Base-by-base conservation (phyloP, 2,329 filamentous ascomycete species). In the Fonsecaea erecta region DNA sequence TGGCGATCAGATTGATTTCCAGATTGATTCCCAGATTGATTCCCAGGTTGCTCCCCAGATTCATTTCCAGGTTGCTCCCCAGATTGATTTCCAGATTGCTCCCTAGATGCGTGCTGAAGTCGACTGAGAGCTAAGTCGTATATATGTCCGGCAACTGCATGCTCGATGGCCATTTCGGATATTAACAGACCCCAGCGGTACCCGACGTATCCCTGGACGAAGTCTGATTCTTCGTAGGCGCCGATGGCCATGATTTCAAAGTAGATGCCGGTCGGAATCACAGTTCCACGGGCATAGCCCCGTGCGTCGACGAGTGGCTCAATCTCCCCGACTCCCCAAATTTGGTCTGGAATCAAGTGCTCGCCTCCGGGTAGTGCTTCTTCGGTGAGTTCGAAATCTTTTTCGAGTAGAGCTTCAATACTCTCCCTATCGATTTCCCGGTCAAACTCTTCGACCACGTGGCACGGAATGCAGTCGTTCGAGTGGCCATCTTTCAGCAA, bases 391-490 rank as follows among this genome's bases (percentile, higher is more conserved):
- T 61, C 52, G 40, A 67, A 64, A 3, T 67, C 30, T 14, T 24
- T 52, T 2, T 62, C 32, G 28, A 67, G 18, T 3, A 67, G n/a
- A 40, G 55, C 65, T 51, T 52, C 37, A 40, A 64, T 28, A 32
- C 61, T 57, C 8, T 64, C 65, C n/a, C 3, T n/a, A 5, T 46
- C 24, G 18, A 64, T 61, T 37, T 67, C 65, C 7, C 57, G 53
- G 46, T 64, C 40, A 26, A 52, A 67, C 30, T 66, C 64, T 30
- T 62, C 54, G 2, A 26, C 16, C 21, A 66, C 26, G 18, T 66
- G 59, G 21, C 55, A 63, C 18, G 35, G 35, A 24, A 58, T 55
- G 37, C 54, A 63, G 11, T 51, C 37, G 34, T 32, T 32, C 18
- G 46, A 26, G 28, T 56, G 51, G 4, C 28, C 24, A 8, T 52